These are phyloP conservation scores for Cercospora sesami DNA, from an alignment of 2,329 filamentous ascomycete genomes.

Conservation along the genomic window DNA sequence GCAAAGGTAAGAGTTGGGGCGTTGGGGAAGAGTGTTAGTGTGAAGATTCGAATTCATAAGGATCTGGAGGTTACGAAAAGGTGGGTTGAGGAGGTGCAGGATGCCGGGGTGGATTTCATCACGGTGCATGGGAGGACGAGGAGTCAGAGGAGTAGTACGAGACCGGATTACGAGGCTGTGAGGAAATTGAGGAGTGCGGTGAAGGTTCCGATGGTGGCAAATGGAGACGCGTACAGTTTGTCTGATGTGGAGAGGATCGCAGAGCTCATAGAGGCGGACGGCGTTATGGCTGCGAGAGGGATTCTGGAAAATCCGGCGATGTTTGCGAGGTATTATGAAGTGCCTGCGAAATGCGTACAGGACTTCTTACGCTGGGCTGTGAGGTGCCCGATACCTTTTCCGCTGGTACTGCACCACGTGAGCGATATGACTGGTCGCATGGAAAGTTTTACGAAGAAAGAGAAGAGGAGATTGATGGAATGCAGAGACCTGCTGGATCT, in stretches of 20 bases:
- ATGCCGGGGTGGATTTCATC: conserved; percentile 64
- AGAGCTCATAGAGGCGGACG: conserved; percentile 39
- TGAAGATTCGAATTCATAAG: conserved; percentile 69
- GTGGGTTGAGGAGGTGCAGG: conserved; percentile 64
- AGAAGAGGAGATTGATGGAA: conserved; percentile 33
- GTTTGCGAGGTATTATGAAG: conserved; percentile 58
- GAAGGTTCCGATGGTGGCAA: conserved; percentile 64
- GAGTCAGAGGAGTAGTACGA: conserved; percentile 60
- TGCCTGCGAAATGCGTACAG: conserved; percentile 64
- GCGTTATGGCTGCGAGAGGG: conserved; percentile 70
- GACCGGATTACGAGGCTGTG: conserved; percentile 64
- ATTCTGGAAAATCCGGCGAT: conserved; percentile 67
- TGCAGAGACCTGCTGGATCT: conserved; percentile 39
- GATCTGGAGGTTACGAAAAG: conserved; percentile 59
- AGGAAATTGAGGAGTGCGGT: conserved; percentile 54
- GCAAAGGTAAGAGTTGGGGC: conserved; percentile 54
- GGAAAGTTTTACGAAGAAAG: conserved; percentile 54
- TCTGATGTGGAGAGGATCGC: conserved; percentile 39
- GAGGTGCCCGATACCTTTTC: conserved; percentile 59
- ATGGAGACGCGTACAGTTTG: conserved; percentile 68
- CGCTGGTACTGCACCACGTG: conserved; percentile 65
- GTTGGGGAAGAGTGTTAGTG: conserved; percentile 59
- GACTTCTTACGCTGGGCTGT: conserved; percentile 61
- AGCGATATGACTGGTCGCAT: conserved; percentile 64
- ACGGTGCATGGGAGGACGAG: conserved; percentile 69